Percentiles rank a stretch among this genome's conserved stretches.
phyloP scores from a whole-genome alignment of 2,329 filamentous ascomycete species.

The Cordyceps pruinosa region DNA sequence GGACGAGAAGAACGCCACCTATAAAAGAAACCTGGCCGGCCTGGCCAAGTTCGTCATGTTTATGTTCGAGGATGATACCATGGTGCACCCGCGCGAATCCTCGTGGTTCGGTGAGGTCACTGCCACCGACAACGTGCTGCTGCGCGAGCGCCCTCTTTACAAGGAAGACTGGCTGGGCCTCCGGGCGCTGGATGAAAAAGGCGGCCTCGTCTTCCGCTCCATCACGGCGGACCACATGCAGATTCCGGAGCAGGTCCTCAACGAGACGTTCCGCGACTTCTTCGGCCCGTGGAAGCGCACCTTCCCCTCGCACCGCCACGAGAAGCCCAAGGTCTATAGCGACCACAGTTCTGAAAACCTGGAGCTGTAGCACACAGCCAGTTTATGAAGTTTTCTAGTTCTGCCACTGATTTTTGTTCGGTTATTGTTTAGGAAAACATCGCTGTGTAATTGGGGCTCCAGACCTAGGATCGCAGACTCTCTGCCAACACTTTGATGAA shows the following conservation, averaged over 20 bases:
- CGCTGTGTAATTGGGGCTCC: not conserved
- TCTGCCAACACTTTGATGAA: not conserved
- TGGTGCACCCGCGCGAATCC: conserved; percentile 83
- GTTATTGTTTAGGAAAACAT: not conserved
- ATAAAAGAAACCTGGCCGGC: conserved; percentile 60
- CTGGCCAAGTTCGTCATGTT: conserved; percentile 82
- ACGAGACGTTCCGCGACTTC: conserved; percentile 57
- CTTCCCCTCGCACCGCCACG: conserved; percentile 21
- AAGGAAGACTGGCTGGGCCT: conserved; percentile 91
- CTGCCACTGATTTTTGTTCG: not conserved
- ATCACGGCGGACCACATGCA: conserved; percentile 79
- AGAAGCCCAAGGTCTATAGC: conserved; percentile 14
- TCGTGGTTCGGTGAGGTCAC: conserved; percentile 89
- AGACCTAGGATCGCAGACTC: not conserved
- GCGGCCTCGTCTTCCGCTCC: conserved; percentile 67
- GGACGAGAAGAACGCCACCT: conserved; percentile 61
- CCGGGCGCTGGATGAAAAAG: conserved; percentile 69
- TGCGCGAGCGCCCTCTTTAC: conserved; percentile 69
- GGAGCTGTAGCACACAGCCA: not conserved
- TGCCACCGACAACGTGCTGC: conserved; percentile 54
- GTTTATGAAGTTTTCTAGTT: not conserved
- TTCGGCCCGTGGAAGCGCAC: conserved; percentile 48
- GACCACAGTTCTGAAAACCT: not conserved
- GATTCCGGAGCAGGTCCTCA: conserved; percentile 59
- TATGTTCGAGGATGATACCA: conserved; percentile 78